Evolutionary conservation across 768 basidiomycete species (phyloP).

Genomic region (Lactifluus echinatus): DNA sequence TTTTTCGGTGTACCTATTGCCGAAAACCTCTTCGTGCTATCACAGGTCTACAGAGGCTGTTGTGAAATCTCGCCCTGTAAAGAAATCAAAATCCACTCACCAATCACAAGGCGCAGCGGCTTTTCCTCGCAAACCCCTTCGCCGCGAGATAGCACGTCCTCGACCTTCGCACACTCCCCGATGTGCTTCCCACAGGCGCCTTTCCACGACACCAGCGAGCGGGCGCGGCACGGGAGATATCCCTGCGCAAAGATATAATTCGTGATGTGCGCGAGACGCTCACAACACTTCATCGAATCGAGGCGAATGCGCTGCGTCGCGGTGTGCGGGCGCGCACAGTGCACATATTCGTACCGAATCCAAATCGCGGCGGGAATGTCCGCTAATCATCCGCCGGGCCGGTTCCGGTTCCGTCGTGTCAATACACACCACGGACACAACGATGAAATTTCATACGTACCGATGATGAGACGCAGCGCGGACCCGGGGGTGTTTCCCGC

Average conservation of each 20-base stretch:
- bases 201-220: conserved; percentile 37
- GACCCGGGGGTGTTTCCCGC: conserved; percentile 35
- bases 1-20: too few relatives aligned
- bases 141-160: conserved; percentile 25
- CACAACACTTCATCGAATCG: conserved; percentile 27
- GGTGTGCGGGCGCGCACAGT: conserved; percentile 26
- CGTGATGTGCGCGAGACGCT: conserved; percentile 38
- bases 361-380: conserved; percentile 35
- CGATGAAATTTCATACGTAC: conserved; percentile 24
- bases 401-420: too few relatives aligned
- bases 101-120: conserved; percentile 31
- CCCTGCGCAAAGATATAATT: conserved; percentile 39
- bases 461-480: conserved; percentile 40
- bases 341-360: conserved; percentile 37
- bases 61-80: not conserved
- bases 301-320: conserved; percentile 40
- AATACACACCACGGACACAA: not conserved
- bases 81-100: too few relatives aligned
- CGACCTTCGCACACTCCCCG: conserved; percentile 24
- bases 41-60: not conserved
- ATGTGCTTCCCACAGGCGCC: conserved; percentile 29
- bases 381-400: too few relatives aligned
- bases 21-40: too few relatives aligned
- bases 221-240: conserved; percentile 30
- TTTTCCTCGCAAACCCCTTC: conserved; percentile 30